Percentiles rank a stretch among this genome's conserved stretches.
Evolutionary conservation across 108 stramenopile genomes (phyloP).

Genomic region (Stephanodiscus triporus): DNA sequence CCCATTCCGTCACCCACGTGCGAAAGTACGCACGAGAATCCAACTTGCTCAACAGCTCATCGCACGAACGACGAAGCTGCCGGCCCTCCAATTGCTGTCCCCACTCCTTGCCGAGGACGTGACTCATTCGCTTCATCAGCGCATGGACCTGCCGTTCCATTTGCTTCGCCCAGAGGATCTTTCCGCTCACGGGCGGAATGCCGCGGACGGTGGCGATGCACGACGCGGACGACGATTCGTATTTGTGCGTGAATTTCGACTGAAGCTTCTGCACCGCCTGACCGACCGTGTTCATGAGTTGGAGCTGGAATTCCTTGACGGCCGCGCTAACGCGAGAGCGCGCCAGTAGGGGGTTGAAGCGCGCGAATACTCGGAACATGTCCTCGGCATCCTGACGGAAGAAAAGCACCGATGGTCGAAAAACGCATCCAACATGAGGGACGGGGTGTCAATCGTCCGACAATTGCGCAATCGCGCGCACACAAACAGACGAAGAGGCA

Average conservation of each 20-base stretch:
- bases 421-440: not conserved
- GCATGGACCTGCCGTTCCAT: constrained; percentile 95
- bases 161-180: constrained; percentile 98
- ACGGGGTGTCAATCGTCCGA: not conserved
- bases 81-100: constrained; percentile 95
- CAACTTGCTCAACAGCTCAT: constrained; percentile 92
- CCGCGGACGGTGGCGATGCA: constrained; percentile 85
- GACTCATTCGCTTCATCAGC: constrained; percentile 90
- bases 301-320: constrained; percentile 94
- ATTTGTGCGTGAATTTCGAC: constrained; percentile 91
- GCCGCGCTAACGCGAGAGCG: constrained; percentile 91
- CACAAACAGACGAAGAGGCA: not conserved
- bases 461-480: not conserved
- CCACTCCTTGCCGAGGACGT: constrained; percentile 96
- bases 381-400: constrained; percentile 89
- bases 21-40: constrained; percentile 88
- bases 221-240: constrained; percentile 79
- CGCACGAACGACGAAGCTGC: constrained; percentile 89
- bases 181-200: constrained; percentile 94
- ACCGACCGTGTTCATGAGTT: constrained; percentile 91
- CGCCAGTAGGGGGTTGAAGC: constrained; percentile 94
- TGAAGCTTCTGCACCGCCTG: constrained; percentile 90
- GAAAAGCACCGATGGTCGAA: constrained; percentile 4
- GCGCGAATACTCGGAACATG: constrained; percentile 95
- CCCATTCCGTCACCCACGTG: constrained; percentile 85